Evolutionary conservation across 176 grass and related monocot genomes (phyloP).

Genomic region (Pontederia paniculata): DNA sequence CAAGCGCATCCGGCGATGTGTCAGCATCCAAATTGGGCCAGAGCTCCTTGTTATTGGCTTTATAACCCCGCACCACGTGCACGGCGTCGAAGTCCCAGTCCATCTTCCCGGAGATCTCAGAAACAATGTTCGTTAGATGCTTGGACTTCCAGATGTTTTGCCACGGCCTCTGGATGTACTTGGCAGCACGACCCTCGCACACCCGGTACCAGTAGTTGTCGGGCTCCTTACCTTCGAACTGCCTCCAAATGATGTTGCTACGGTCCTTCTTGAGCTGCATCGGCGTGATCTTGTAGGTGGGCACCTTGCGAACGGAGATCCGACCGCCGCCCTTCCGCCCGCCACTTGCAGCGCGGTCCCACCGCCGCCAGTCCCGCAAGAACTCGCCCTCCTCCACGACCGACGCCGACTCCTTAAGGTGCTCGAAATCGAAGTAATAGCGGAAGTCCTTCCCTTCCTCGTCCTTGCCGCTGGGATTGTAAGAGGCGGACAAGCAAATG

Average conservation of each 20-base stretch:
- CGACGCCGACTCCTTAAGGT: slow-evolving; percentile 58
- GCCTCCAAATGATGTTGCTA: slow-evolving; percentile 77
- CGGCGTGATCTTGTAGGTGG: slow-evolving; percentile 59
- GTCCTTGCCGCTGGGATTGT: slow-evolving; percentile 61
- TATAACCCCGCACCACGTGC: slow-evolving; percentile 76
- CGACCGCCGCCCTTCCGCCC: slow-evolving; percentile 39
- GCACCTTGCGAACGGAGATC: slow-evolving; percentile 68
- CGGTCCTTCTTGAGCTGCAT: slow-evolving; percentile 81
- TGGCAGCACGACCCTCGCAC: slow-evolving; percentile 66
- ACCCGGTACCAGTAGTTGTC: slow-evolving; percentile 96
- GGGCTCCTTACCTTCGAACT: slow-evolving; percentile 65
- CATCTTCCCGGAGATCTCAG: slow-evolving; percentile 70
- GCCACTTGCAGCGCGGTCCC: slow-evolving; percentile 33
- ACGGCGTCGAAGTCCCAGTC: slow-evolving; percentile 82
- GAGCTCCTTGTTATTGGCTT: slow-evolving; percentile 60
- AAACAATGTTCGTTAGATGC: slow-evolving; percentile 80
- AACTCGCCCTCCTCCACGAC: slow-evolving; percentile 76
- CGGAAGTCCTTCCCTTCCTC: slow-evolving; percentile 77
- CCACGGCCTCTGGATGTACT: slow-evolving; percentile 78
- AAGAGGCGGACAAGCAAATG: slow-evolving; percentile 54
- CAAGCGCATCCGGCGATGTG: slow-evolving; percentile 59
- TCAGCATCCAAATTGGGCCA: slow-evolving; percentile 75
- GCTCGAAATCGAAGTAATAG: slow-evolving; percentile 87
- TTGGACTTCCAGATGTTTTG: slow-evolving; percentile 81
- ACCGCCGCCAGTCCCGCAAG: slow-evolving; percentile 53